These are phyloP conservation scores for Silene coronaria DNA, from an alignment of 179 eudicot genomes.

Conservation along the genomic window DNA sequence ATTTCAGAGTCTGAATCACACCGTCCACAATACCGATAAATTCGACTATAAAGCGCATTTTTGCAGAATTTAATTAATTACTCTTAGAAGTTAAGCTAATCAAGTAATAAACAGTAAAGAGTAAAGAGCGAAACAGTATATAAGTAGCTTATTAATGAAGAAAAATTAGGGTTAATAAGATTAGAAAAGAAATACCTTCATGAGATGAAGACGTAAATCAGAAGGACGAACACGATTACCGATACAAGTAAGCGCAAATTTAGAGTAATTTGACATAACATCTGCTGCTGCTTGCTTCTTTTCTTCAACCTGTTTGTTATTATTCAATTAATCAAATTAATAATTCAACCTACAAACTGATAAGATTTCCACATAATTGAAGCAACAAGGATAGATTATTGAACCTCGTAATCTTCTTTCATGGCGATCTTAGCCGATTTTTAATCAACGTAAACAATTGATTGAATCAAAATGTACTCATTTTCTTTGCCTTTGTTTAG, in stretches of 20 bases:
- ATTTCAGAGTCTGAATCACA: too few relatives aligned
- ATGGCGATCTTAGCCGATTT: background rate
- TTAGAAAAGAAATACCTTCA: slow-evolving; percentile 38
- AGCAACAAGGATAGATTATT: background rate
- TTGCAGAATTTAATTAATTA: too few relatives aligned
- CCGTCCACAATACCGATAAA: too few relatives aligned
- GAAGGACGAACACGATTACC: slow-evolving; percentile 83
- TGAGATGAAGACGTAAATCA: slow-evolving; percentile 79
- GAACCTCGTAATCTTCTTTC: slow-evolving; percentile 27
- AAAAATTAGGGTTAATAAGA: background rate
- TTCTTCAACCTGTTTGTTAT: slow-evolving; percentile 52
- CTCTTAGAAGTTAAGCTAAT: too few relatives aligned
- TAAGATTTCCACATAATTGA: background rate
- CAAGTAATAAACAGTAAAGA: too few relatives aligned
- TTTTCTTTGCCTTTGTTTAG: too few relatives aligned
- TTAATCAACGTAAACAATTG: too few relatives aligned
- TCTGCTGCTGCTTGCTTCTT: slow-evolving; percentile 90
- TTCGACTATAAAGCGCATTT: too few relatives aligned
- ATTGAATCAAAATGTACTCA: too few relatives aligned
- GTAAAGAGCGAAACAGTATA: too few relatives aligned
- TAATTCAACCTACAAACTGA: background rate
- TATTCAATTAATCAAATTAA: background rate
- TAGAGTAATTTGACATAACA: slow-evolving; percentile 71
- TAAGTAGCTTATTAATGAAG: too few relatives aligned
- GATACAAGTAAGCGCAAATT: slow-evolving; percentile 64